Evolutionary conservation across 208 protist species (phyloP), one percentile per base, ranked within the genome.

Genomic region (Acanthamoeba pearcei): DNA sequence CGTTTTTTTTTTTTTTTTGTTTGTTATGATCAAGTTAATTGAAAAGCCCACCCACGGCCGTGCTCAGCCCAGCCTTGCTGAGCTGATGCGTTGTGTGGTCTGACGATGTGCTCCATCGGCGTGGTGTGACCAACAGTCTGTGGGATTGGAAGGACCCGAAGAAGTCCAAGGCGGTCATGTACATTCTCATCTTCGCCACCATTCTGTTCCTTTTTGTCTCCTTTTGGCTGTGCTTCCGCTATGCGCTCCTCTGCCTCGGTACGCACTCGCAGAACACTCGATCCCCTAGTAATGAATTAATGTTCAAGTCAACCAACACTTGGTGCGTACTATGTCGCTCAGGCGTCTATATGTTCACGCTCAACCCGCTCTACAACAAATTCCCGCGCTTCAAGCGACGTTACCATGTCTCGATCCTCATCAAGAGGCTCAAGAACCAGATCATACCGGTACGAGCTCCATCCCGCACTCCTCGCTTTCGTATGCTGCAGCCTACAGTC

Each of bases 111-210:
- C 64, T 17, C n/a, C 12, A 1, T 9, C 6, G 19, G 19, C 8
- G 5, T 27, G n/a, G 24, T 72, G 66, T 53, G 17, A 80, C 24
- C 9, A 29, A 3, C 46, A 94, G 90, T 12, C n/a, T 94, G 22
- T 94, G 90, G 90, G 72, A 94, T n/a, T 94, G 64, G 70, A 94
- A 94, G 90, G 57, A 94, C 24, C 90, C 90, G 19, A 62, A 85
- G 72, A 80, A 85, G 46, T 85, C 70, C 29, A 62, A 94, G 55
- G 32, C 42, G 51, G 90, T 83, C 27, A 94, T 94, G 90, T 72
- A 85, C 35, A 46, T 83, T 46, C 72, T 94, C 6, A 49, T 83
- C 32, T 78, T 78, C 42, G 64, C 72, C 29, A 94, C 90, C n/a
- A 8, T 94, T 5, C 70, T 94, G 22, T 94, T 94, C 49, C 35